Base-by-base conservation (phyloP, 2,329 filamentous ascomycete genomes). In the Metarhizium guizhouense region DNA sequence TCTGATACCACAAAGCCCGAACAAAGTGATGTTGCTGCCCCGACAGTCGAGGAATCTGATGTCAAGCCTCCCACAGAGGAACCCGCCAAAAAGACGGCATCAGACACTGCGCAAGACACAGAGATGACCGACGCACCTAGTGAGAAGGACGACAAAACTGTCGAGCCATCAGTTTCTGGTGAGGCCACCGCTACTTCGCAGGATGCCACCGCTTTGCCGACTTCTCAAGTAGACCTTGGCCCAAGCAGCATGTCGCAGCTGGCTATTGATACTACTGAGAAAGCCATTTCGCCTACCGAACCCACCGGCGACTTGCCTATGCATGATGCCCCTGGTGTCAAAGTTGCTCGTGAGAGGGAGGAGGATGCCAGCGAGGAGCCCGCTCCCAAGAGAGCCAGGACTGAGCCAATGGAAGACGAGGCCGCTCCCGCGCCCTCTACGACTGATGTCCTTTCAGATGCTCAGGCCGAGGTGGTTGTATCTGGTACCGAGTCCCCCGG, bases 381-480 rank as follows among this genome's bases (percentile, higher is more conserved):
- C 54, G 82, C 82, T 16, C 82, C 90, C 1, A 96, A 96, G 75
- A 85, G 92, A 30, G 83, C 88, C 42, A 93, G 86, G 72, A 87
- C 89, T 0, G 87, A 88, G 16, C 75, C 76, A 13, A 74, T 77
- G 47, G 72, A 73, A 1, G 73, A 75, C 36, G 69, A 72, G 51
- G 43, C 58, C 13, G 50, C 51, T 8, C 58, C 61, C 34, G 51
- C 60, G 14, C 34, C 43, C 14, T 53, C 61, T 11, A 58, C 61
- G 1, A 54, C 61, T 7, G 61, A 68, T 57, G 60, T 30, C 7
- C 13, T 47, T 18, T 18, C 25, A 7, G 56, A 58, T 30, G 36
- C 34, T 11, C 40, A 54, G 6, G 20, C 42, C 14, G 56, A 60
- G 25, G 54, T 51, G 14, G 43, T 53, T 7, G 63, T 50, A 3